A percentile compares a stretch with the other conserved stretches of the same genome.
These are phyloP conservation scores for Blastobotrys persicus DNA, from an alignment of 1,139 yeast species.

Conservation along the genomic window DNA sequence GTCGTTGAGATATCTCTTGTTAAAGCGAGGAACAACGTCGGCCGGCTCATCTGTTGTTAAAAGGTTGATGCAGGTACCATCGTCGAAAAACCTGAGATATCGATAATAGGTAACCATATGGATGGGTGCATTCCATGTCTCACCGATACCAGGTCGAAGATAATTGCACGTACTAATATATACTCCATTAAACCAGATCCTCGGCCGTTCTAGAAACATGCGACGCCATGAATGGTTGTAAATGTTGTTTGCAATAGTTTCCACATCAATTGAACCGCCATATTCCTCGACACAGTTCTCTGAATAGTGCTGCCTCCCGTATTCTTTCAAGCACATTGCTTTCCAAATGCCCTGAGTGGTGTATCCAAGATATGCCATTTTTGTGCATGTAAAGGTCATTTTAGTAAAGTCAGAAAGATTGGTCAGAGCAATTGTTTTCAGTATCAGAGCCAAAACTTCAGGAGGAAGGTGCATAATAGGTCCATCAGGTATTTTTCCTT, in stretches of 20 bases:
- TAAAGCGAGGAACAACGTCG: conserved; percentile 44
- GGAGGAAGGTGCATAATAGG: conserved; percentile 59
- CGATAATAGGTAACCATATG: conserved; percentile 85
- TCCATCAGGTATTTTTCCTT: conserved; percentile 42
- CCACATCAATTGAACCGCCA: conserved; percentile 15
- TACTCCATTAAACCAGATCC: conserved; percentile 74
- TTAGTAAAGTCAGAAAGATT: conserved; percentile 66
- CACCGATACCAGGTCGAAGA: conserved; percentile 73
- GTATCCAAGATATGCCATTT: conserved; percentile 62
- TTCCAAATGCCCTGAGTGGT: conserved; percentile 56
- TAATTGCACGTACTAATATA: conserved; percentile 85
- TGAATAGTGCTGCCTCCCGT: conserved; percentile 50
- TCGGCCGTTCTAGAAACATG: conserved; percentile 55
- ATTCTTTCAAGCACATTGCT: conserved; percentile 52
- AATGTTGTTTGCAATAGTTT: conserved; percentile 18
- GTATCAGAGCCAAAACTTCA: conserved; percentile 59
- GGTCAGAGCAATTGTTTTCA: conserved; percentile 49
- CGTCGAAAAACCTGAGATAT: conserved; percentile 74
- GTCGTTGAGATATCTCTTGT: conserved; percentile 17
- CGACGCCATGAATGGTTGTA: conserved; percentile 37
- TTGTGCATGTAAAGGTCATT: conserved; percentile 60
- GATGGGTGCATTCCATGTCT: conserved; percentile 73
- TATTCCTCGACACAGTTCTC: conserved; percentile 20
- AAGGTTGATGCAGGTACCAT: conserved; percentile 56
- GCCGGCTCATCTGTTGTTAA: conserved; percentile 31